These are phyloP conservation scores for Priceomyces fermenticarens DNA, from an alignment of 805 yeast genomes.

Conservation along the genomic window DNA sequence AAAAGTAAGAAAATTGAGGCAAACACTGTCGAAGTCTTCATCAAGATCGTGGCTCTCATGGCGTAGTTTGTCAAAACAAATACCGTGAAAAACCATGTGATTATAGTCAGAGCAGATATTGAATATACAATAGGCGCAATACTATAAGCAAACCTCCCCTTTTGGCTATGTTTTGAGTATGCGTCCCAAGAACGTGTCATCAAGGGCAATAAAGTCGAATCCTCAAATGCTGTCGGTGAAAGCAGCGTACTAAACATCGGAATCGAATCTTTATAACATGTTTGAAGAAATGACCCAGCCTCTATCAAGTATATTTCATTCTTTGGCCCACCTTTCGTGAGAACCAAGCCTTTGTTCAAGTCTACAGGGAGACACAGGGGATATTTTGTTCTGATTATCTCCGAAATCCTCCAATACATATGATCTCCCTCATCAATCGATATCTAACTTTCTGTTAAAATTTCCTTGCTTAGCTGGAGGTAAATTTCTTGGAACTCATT, in stretches of 20 bases:
- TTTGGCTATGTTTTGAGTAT: conserved; percentile 29
- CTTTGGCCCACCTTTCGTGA: conserved; percentile 17
- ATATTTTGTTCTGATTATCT: conserved; percentile 19
- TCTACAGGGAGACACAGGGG: conserved; percentile 29
- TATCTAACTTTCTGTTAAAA: too few relatives aligned
- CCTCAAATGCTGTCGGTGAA: conserved; percentile 26
- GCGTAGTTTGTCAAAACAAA: conserved; percentile 65
- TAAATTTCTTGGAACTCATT: conserved; percentile 1
- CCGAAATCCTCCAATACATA: conserved; percentile 35
- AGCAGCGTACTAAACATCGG: conserved; percentile 40
- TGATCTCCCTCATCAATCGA: not conserved
- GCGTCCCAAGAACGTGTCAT: conserved; percentile 48
- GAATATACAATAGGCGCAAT: conserved; percentile 63
- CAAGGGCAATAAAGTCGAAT: conserved; percentile 37
- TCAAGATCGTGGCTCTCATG: conserved; percentile 53
- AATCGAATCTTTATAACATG: conserved; percentile 26
- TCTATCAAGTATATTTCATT: conserved; percentile 20
- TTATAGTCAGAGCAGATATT: conserved; percentile 60
- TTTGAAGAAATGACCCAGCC: conserved; percentile 25
- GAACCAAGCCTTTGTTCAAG: conserved; percentile 34
- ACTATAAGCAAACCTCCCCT: conserved; percentile 50
- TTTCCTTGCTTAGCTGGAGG: not conserved
- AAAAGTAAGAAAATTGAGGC: conserved; percentile 56
- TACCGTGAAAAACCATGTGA: conserved; percentile 60
- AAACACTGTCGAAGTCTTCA: conserved; percentile 48